Evolutionary conservation across 495 filamentous ascomycete species (phyloP), one percentile per base, ranked within the genome.

Genomic region (Pyrenula massariospora): DNA sequence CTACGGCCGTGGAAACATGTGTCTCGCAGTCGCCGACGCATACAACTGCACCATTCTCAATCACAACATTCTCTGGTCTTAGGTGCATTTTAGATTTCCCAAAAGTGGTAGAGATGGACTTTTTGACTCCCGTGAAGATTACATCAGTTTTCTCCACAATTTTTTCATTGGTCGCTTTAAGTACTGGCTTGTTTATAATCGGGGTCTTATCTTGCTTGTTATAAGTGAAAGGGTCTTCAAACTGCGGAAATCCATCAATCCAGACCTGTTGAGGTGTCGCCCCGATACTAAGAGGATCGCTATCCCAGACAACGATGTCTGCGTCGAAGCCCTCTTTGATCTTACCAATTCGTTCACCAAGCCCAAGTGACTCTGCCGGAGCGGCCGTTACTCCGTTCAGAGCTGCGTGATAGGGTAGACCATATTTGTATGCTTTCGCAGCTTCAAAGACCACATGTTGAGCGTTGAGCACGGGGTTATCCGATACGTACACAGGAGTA

Each of bases 281-380:
- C 10, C 83, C 83, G 0, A 80, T 72, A 48, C 73, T 73, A 3
- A 86, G 66, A 24, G 83, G 83, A 62, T 86, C 80, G 51, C 74
- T 79, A 60, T 85, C 82, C 82, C 82, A 86, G 10, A 85, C 74
- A 1, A 84, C 83, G 21, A 86, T 56, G 60, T 86, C 83, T 21
- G 83, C 83, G 62, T 86, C 83, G 57, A 80, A 84, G 0, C 83
- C 82, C 21, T 76, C 68, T 64, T 78, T 79, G 49, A 79, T 68
- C 58, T 84, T 84, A 10, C 83, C 83, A 12, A 86, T 70, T 15
- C 83, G 72, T 49, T 85, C 65, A 2, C 74, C 77, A 12, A 84
- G 70, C 2, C 79, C 79, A 0, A 86, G 69, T 15, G 77, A 72
- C 55, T 77, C 74, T n/a, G 83, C 82, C 3, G 83, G 79, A 1